Evolutionary conservation across 371 early-diverging fungal genomes (phyloP).

Genomic region (Mortierella sp.): DNA sequence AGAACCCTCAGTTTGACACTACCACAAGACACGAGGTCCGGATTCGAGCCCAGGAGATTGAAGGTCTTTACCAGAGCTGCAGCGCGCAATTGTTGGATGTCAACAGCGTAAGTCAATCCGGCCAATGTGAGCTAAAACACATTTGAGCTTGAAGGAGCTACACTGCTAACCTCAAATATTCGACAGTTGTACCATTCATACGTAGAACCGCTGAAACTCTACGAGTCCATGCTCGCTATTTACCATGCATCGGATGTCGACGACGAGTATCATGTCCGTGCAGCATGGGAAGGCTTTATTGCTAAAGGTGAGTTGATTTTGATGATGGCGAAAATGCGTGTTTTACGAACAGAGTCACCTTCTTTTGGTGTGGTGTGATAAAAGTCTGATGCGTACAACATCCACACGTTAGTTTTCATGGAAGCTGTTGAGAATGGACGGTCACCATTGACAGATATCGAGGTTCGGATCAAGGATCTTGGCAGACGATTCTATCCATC

Average conservation of each 20-base stretch:
- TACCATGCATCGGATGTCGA: conserved; percentile 69
- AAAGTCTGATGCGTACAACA: neutral
- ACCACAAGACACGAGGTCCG: conserved; percentile 15
- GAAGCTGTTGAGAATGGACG: conserved; percentile 41
- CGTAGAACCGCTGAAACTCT: conserved; percentile 67
- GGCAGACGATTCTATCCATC: conserved; percentile 61
- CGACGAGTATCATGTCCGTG: conserved; percentile 60
- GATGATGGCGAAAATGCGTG: neutral
- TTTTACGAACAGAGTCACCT: no score
- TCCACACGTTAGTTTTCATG: conserved; percentile 15
- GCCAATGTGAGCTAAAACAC: conserved; percentile 2
- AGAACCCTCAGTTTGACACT: conserved; percentile 7
- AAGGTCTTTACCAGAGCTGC: conserved; percentile 53
- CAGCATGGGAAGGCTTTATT: conserved; percentile 66
- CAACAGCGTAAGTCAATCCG: conserved; percentile 40
- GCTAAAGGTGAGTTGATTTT: conserved; percentile 43
- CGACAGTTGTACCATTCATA: conserved; percentile 59
- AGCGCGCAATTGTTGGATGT: conserved; percentile 40
- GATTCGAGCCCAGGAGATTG: conserved; percentile 34
- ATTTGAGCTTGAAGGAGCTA: no score
- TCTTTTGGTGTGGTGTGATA: no score
- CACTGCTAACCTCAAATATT: neutral
- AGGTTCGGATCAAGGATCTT: conserved; percentile 52
- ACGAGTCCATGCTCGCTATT: conserved; percentile 70
- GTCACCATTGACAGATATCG: conserved; percentile 40